Evolutionary conservation across 1,284 basidiomycete species (phyloP).

Genomic region (Xanthoconium separans): DNA sequence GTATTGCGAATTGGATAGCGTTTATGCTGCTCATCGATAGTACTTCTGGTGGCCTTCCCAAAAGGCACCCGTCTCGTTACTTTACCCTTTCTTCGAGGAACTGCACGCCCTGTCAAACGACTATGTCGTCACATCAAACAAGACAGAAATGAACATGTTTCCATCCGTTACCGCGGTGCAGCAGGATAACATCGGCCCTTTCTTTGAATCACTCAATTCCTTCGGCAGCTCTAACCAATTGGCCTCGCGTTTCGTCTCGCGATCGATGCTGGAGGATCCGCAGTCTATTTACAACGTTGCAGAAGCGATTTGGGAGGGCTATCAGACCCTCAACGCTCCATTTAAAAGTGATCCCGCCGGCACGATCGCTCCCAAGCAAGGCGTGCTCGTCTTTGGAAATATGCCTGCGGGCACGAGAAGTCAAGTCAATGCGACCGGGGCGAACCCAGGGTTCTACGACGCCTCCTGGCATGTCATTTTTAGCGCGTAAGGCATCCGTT

Average conservation of each 20-base stretch:
- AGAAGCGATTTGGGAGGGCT: slow-evolving; percentile 2
- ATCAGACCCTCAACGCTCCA: neutral
- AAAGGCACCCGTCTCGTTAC: neutral
- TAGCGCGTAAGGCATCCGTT: neutral
- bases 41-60: neutral
- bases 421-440: neutral
- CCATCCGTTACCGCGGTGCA: neutral
- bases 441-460: slow-evolving; percentile 2
- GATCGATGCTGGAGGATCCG: neutral
- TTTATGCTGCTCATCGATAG: neutral
- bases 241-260: neutral
- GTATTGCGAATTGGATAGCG: neutral
- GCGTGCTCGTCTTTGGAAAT: neutral
- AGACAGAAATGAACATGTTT: neutral
- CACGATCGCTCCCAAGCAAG: too few relatives aligned
- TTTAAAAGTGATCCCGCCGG: neutral
- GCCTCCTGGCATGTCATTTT: slow-evolving; percentile 3
- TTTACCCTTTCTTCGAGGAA: neutral
- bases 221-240: neutral
- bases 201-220: neutral
- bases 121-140: neutral
- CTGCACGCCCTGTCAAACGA: neutral
- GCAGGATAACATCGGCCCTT: neutral
- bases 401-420: neutral
- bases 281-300: neutral